Evolutionary conservation across 768 basidiomycete species (phyloP).

Genomic region (Pisolithus microcarpus): DNA sequence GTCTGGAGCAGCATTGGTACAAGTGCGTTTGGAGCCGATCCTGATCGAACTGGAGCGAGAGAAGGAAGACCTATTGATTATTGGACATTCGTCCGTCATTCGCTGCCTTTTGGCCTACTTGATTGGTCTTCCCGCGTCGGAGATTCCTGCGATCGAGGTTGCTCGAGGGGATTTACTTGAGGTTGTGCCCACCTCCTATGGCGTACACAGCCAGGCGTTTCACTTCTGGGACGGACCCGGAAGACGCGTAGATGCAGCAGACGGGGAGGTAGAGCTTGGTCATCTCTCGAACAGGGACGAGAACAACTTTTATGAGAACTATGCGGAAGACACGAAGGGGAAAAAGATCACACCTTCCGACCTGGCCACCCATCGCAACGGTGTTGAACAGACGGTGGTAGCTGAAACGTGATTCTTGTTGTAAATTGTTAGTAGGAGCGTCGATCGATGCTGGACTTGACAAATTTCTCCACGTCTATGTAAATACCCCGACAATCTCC

Average conservation of each 20-base stretch:
- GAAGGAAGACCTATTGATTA: slow-evolving; percentile 90
- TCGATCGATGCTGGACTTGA: not conserved
- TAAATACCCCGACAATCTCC: too few species aligned
- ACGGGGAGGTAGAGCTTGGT: slow-evolving; percentile 22
- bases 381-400: not conserved
- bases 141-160: slow-evolving; percentile 96
- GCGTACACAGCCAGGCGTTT: slow-evolving; percentile 83
- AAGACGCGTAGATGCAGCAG: slow-evolving; percentile 36
- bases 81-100: slow-evolving; percentile 96
- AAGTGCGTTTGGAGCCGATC: slow-evolving; percentile 89
- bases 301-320: slow-evolving; percentile 85
- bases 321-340: slow-evolving; percentile 67
- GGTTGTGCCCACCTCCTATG: slow-evolving; percentile 81
- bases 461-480: too few species aligned
- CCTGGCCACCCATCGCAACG: slow-evolving; percentile 18
- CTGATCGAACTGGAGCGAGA: slow-evolving; percentile 92
- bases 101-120: slow-evolving; percentile 91
- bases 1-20: not conserved
- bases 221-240: slow-evolving; percentile 92
- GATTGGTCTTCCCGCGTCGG: slow-evolving; percentile 88
- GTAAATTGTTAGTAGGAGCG: not conserved
- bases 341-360: slow-evolving; percentile 39
- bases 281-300: slow-evolving; percentile 44
- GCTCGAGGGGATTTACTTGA: slow-evolving; percentile 96
- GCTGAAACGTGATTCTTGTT: not conserved